Evolutionary conservation across 2,329 filamentous ascomycete genomes (phyloP), one percentile per base, ranked within the genome.

Genomic region (Penicillium corylophilum): DNA sequence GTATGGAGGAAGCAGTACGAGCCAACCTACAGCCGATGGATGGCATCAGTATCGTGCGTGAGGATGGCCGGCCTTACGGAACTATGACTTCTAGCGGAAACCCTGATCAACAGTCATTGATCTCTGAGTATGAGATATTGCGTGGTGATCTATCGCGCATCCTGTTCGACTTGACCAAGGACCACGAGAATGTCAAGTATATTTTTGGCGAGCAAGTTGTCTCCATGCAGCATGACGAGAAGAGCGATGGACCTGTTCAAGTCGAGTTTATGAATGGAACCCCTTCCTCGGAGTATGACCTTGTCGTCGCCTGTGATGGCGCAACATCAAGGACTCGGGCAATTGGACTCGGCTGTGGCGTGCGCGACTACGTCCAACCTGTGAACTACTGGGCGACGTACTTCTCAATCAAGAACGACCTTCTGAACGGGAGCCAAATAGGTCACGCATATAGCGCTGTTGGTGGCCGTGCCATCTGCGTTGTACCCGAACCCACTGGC

Each of bases 281-380:
- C 3, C 67, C 68, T 7, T 55, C 67, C 5, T 44, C 69, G 4
- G 59, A 71, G n/a, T 80, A 68, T 54, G 77, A 80, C 49, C 71
- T 81, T 3, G 72, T 81, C 15, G 73, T 81, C 12, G 77, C 74
- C 20, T 75, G 73, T 48, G 78, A 81, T 52, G 78, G 78, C 1
- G 64, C 75, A 10, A 75, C 70, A 2, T 81, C 78, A 3, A 65
- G 72, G 36, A 80, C 76, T 23, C 69, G 78, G 40, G 73, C 75
- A 2, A 67, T 79, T 8, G 75, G 72, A 13, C 63, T 79, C 9
- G 67, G 63, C 8, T 74, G 72, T 46, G 67, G 66, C 33, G 64
- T 72, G 1, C 67, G 71, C 42, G 71, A 77, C 44, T 59, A 77
- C 50, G 64, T 78, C 23, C 29, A 57, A 1, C 61, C 71, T 0